Evolutionary conservation across 2,329 filamentous ascomycete species (phyloP).

Genomic region (Trichothecium roseum): DNA sequence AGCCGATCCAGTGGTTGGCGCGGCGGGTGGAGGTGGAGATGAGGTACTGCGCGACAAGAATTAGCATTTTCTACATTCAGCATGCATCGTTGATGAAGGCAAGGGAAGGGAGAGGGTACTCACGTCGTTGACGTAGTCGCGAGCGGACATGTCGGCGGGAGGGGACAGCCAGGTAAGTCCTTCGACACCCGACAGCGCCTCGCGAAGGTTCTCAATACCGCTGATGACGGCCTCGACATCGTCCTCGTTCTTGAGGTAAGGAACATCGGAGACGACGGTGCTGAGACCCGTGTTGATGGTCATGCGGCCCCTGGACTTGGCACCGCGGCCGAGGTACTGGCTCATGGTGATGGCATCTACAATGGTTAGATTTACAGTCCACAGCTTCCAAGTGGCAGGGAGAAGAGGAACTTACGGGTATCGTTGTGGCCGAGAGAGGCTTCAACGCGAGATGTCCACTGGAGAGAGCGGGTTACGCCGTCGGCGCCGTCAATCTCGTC

Average conservation of each 20-base stretch:
- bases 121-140: constrained; percentile 44
- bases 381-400: neutral
- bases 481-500: constrained; percentile 48
- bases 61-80: constrained; percentile 14
- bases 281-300: constrained; percentile 47
- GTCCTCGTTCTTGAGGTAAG: constrained; percentile 45
- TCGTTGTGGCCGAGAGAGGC: constrained; percentile 31
- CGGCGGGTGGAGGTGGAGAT: constrained; percentile 28
- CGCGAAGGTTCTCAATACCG: constrained; percentile 50
- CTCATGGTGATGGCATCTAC: constrained; percentile 40
- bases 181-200: constrained; percentile 40
- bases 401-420: constrained; percentile 15
- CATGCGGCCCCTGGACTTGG: constrained; percentile 50
- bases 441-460: constrained; percentile 58
- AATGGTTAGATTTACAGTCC: constrained; percentile 4
- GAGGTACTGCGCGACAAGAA: constrained; percentile 9
- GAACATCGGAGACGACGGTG: constrained; percentile 47
- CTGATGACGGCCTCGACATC: constrained; percentile 52
- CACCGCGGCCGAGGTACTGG: constrained; percentile 55
- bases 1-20: constrained; percentile 46
- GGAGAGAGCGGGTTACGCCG: constrained; percentile 49
- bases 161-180: constrained; percentile 48
- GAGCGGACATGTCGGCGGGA: constrained; percentile 36
- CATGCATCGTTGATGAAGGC: constrained; percentile 5
- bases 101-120: constrained; percentile 9